These are phyloP conservation scores for Aspergillus chevalieri DNA, from an alignment of 2,329 filamentous ascomycete genomes.

Conservation along the genomic window DNA sequence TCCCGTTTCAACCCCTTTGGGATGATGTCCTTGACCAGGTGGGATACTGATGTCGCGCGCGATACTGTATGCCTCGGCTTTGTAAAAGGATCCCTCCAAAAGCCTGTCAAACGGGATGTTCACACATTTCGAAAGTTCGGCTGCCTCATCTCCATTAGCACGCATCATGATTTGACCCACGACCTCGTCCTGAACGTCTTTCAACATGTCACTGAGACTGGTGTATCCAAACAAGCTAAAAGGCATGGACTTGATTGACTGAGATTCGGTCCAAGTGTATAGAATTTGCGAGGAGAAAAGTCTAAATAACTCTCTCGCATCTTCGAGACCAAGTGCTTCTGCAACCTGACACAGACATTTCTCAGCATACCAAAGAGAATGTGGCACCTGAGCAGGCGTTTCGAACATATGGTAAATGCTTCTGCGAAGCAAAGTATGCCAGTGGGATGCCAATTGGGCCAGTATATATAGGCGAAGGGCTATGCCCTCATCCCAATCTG, in stretches of 20 bases:
- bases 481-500: slow-evolving; percentile 71
- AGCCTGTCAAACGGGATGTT: slow-evolving; percentile 51
- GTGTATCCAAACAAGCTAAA: slow-evolving; percentile 78
- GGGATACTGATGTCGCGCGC: slow-evolving; percentile 61
- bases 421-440: slow-evolving; percentile 78
- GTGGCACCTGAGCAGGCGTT: slow-evolving; percentile 65
- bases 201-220: slow-evolving; percentile 61
- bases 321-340: slow-evolving; percentile 55
- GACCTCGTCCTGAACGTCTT: slow-evolving; percentile 67
- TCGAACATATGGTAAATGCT: slow-evolving; percentile 95
- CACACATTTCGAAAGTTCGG: slow-evolving; percentile 56
- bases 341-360: slow-evolving; percentile 66
- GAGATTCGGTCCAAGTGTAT: slow-evolving; percentile 77
- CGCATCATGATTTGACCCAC: slow-evolving; percentile 79
- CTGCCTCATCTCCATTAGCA: slow-evolving; percentile 58
- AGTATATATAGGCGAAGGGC: slow-evolving; percentile 74
- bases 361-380: slow-evolving; percentile 63
- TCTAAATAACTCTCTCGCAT: slow-evolving; percentile 65
- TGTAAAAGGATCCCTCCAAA: slow-evolving; percentile 65
- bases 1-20: slow-evolving; percentile 56
- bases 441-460: slow-evolving; percentile 68
- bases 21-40: slow-evolving; percentile 36
- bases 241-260: slow-evolving; percentile 66
- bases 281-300: slow-evolving; percentile 85
- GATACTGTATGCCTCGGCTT: slow-evolving; percentile 75